A percentile compares a stretch with the other conserved stretches of the same genome.
Conservation (phyloP, 768 basidiomycete genomes). For the Gloeostereum incarnatum region DNA sequence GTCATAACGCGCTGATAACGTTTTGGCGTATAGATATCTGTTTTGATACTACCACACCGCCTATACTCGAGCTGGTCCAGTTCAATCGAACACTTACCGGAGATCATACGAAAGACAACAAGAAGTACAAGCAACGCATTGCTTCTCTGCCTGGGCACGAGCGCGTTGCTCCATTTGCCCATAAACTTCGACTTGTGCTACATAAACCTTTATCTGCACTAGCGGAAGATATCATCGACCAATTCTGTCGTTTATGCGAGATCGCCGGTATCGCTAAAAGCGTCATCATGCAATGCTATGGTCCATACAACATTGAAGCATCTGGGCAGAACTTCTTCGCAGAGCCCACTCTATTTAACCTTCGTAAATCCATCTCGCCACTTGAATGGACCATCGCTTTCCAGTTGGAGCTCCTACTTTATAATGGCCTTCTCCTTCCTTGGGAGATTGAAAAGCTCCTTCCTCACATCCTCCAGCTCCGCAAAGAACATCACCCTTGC, state of each 20-base stretch:
- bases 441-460: slow-evolving; percentile 41
- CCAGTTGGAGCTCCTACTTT: slow-evolving; percentile 65
- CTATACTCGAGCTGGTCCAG: slow-evolving; percentile 49
- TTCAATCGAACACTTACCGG: slow-evolving; percentile 45
- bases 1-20: slow-evolving; percentile 11
- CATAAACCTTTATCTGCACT: slow-evolving; percentile 33
- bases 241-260: slow-evolving; percentile 46
- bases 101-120: slow-evolving; percentile 23
- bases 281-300: slow-evolving; percentile 21
- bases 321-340: slow-evolving; percentile 40
- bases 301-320: slow-evolving; percentile 39
- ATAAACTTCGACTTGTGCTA: slow-evolving; percentile 58
- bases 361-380: slow-evolving; percentile 32
- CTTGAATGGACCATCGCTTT: slow-evolving; percentile 66
- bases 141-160: slow-evolving; percentile 48
- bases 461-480: slow-evolving; percentile 14
- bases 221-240: slow-evolving; percentile 36
- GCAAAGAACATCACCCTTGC: slow-evolving; percentile 10
- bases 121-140: slow-evolving; percentile 48
- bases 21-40: slow-evolving; percentile 39
- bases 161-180: slow-evolving; percentile 57
- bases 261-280: slow-evolving; percentile 31
- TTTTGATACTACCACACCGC: slow-evolving; percentile 60
- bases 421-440: slow-evolving; percentile 53
- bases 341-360: slow-evolving; percentile 29